Conservation (phyloP, 805 yeast genomes). For the Pichia sporocuriosa region DNA sequence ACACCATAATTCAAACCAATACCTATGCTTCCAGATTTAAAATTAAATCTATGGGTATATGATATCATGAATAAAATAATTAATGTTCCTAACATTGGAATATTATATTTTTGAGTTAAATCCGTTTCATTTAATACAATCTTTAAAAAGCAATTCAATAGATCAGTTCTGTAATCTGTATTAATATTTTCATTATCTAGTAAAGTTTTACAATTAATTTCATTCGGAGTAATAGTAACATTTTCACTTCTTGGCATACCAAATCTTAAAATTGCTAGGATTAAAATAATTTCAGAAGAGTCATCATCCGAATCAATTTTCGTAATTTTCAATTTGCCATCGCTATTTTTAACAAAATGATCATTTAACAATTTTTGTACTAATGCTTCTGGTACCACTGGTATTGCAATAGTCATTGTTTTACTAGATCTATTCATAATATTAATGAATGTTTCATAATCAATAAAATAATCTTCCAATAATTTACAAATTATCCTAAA, state of each 20-base stretch:
- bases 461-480: conserved; percentile 17
- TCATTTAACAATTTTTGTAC: conserved; percentile 6
- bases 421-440: conserved; percentile 6
- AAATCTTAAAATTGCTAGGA: conserved; percentile 19
- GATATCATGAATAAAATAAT: conserved; percentile 17
- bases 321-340: conserved; percentile 12
- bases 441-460: conserved; percentile 10
- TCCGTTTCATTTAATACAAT: conserved; percentile 18
- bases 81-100: conserved; percentile 18
- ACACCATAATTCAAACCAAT: conserved; percentile 15
- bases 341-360: conserved; percentile 10
- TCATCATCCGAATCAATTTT: conserved; percentile 16
- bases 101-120: conserved; percentile 10
- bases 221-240: conserved; percentile 3
- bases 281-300: conserved; percentile 18
- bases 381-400: conserved; percentile 17
- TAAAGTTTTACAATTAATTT: conserved; percentile 8
- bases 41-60: conserved; percentile 14
- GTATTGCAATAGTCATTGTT: conserved; percentile 5
- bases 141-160: conserved; percentile 16
- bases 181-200: conserved; percentile 8
- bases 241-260: conserved; percentile 8
- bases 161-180: conserved; percentile 16
- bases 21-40: conserved; percentile 17
- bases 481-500: conserved; percentile 10